Conservation (phyloP, 2,329 filamentous ascomycete species). For the Tolypocladium inflatum region DNA sequence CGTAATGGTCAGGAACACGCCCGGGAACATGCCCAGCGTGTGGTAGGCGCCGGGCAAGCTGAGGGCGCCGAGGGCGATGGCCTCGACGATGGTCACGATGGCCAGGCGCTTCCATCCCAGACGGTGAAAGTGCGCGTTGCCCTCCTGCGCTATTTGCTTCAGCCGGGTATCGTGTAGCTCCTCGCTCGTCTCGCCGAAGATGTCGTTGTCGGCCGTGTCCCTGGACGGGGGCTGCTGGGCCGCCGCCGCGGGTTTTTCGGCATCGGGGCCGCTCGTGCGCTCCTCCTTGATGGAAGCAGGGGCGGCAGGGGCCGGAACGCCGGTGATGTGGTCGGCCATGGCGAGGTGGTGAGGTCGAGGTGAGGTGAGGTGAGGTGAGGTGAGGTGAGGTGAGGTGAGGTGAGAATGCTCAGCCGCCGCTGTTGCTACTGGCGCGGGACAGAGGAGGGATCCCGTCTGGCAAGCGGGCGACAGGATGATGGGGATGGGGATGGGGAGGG, state of each 20-base stretch:
- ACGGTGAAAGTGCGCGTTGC: slow-evolving; percentile 38
- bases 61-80: slow-evolving; percentile 43
- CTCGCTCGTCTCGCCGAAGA: slow-evolving; percentile 21
- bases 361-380: neutral
- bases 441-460: neutral
- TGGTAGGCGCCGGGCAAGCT: slow-evolving; percentile 42
- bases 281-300: neutral
- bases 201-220: neutral
- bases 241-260: neutral
- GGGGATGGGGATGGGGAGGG: neutral
- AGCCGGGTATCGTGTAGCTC: slow-evolving; percentile 29
- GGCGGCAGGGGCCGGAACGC: neutral
- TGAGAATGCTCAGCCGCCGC: neutral
- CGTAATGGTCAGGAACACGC: slow-evolving; percentile 30
- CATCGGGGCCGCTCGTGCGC: no score
- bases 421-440: neutral
- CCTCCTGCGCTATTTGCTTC: slow-evolving; percentile 34
- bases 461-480: neutral
- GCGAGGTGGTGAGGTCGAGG: no score
- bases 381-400: neutral
- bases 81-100: slow-evolving; percentile 45
- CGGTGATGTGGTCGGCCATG: neutral
- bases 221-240: neutral
- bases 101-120: slow-evolving; percentile 49
- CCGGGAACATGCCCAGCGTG: slow-evolving; percentile 42